Evolutionary conservation across 192 early-diverging fungal genomes (phyloP).

Genomic region (Linnemannia elongata): DNA sequence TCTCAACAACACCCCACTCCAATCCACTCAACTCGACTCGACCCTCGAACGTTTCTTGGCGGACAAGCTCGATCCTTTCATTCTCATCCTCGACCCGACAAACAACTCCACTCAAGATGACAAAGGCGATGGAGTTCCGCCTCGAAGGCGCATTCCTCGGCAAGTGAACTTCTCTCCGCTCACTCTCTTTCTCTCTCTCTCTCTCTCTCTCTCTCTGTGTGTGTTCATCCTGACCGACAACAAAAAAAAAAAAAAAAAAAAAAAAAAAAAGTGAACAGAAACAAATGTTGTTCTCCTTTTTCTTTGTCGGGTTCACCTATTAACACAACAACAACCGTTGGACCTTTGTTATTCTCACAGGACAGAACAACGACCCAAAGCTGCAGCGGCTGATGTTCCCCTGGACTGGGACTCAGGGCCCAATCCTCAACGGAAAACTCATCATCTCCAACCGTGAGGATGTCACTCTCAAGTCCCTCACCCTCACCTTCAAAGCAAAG

Average conservation of each 20-base stretch:
- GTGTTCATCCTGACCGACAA: too few species aligned
- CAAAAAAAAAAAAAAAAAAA: too few species aligned
- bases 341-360: not conserved
- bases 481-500: conserved; percentile 42
- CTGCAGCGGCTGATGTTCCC: conserved; percentile 41
- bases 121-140: conserved; percentile 37
- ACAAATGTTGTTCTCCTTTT: not conserved
- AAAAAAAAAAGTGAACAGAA: not conserved
- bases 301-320: not conserved
- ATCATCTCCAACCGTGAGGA: conserved; percentile 42
- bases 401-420: conserved; percentile 51
- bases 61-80: not conserved
- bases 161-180: conserved; percentile 3
- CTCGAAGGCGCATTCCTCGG: conserved; percentile 42
- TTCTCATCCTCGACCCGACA: not conserved
- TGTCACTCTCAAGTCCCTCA: conserved; percentile 34
- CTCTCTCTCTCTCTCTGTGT: too few species aligned
- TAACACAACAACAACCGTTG: not conserved
- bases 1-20: too few species aligned
- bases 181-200: not conserved
- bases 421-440: conserved; percentile 50
- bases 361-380: conserved; percentile 33
- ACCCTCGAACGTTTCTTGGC: too few species aligned
- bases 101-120: conserved; percentile 4
- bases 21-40: too few species aligned